Percentiles rank a stretch among this genome's conserved stretches.
phyloP scores from a whole-genome alignment of 495 filamentous ascomycete species.

The Aspergillus nanangensis region DNA sequence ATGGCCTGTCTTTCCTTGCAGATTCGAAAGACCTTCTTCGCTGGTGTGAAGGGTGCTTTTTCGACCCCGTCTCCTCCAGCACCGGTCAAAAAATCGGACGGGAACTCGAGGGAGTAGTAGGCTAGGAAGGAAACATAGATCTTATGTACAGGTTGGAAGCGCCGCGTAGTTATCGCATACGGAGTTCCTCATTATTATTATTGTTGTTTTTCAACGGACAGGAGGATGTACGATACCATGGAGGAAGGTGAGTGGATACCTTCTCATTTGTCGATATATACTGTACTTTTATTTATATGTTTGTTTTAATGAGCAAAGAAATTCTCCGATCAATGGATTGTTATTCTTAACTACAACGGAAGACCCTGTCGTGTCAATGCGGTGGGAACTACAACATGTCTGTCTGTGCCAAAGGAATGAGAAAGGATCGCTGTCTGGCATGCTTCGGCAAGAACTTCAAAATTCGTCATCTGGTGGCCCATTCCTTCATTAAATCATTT shows the following conservation, averaged over 20 bases:
- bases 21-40: conserved; percentile 37
- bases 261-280: no score
- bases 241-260: no score
- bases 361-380: no score
- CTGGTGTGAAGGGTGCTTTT: conserved; percentile 28
- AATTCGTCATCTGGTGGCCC: conserved; percentile 16
- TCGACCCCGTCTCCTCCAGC: conserved; percentile 31
- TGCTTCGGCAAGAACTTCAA: conserved; percentile 11
- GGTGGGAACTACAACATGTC: conserved; percentile 7
- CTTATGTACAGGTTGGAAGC: no score
- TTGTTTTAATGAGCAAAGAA: no score
- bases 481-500: conserved; percentile 39
- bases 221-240: no score
- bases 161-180: no score
- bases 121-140: no score
- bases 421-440: conserved; percentile 11
- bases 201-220: no score
- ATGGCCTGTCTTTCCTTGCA: conserved; percentile 6
- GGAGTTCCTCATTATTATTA: no score
- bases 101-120: conserved; percentile 2
- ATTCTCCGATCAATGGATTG: not conserved
- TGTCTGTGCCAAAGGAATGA: conserved; percentile 4
- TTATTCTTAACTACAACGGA: not conserved
- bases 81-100: conserved; percentile 21
- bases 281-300: no score